Conservation (phyloP, 2,329 filamentous ascomycete genomes). For the Cordyceps cateniannulata region DNA sequence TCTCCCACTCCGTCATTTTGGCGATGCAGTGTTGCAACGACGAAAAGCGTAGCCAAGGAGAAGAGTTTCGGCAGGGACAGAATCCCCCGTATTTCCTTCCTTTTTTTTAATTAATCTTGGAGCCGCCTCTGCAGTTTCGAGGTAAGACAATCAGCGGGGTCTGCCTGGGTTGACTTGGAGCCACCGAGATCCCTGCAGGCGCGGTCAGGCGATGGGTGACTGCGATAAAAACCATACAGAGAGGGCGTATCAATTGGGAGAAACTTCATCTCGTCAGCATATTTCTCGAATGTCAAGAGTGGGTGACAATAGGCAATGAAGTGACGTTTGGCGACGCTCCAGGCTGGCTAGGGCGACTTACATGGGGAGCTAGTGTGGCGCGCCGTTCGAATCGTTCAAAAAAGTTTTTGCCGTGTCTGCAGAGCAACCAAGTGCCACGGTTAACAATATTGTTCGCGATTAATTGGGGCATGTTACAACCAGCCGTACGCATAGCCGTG, state of each 20-base stretch:
- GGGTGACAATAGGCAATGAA: conserved; percentile 7
- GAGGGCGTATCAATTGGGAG: conserved; percentile 7
- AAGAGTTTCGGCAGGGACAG: background rate
- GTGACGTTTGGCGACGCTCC: background rate
- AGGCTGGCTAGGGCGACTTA: background rate
- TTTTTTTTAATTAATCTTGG: background rate
- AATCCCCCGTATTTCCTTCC: background rate
- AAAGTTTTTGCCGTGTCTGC: background rate
- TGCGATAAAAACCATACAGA: conserved; percentile 7
- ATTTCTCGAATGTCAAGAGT: conserved; percentile 3
- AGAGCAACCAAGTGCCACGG: background rate
- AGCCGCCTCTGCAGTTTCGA: background rate
- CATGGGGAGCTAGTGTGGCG: background rate
- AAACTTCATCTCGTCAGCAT: background rate
- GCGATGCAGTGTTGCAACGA: background rate
- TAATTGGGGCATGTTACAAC: no score
- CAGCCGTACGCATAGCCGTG: no score
- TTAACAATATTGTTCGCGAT: no score
- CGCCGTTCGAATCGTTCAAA: background rate
- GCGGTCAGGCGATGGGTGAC: conserved; percentile 11
- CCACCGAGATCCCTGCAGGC: conserved; percentile 16
- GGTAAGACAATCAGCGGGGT: conserved; percentile 12
- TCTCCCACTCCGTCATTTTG: conserved; percentile 54
- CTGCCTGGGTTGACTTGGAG: background rate
- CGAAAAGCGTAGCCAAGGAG: background rate